These are phyloP conservation scores for Leccinum boreale DNA, from an alignment of 768 basidiomycete species.

Conservation along the genomic window DNA sequence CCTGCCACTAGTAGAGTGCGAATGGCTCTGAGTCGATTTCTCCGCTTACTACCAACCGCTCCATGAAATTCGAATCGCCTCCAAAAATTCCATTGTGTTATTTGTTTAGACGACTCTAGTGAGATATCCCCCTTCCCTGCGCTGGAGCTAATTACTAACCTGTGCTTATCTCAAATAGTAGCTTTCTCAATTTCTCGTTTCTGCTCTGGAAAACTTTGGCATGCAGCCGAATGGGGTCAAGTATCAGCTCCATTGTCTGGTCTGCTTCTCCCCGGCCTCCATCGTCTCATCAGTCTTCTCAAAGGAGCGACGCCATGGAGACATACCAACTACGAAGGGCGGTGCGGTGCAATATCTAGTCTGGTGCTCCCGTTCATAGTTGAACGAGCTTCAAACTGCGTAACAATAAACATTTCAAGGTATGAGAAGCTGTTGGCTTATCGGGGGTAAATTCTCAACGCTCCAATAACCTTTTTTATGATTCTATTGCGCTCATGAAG, in stretches of 20 bases:
- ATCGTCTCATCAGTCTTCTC: neutral
- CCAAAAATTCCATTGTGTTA: neutral
- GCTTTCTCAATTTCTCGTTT: neutral
- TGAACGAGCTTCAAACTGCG: neutral
- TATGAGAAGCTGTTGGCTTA: neutral
- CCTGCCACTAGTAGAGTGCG: no score
- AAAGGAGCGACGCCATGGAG: neutral
- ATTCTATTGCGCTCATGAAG: neutral
- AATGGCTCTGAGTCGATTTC: neutral
- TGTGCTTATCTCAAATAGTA: neutral
- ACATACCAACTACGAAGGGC: neutral
- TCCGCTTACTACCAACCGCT: neutral
- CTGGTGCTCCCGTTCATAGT: neutral
- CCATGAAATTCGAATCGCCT: neutral
- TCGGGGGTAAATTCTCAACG: neutral
- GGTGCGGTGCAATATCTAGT: neutral
- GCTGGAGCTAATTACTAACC: neutral
- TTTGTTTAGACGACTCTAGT: neutral
- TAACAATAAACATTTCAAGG: no score
- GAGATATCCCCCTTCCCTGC: no score
- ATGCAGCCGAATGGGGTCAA: neutral
- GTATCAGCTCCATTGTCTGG: neutral
- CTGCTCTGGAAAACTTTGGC: constrained; percentile 1
- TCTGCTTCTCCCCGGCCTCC: neutral
- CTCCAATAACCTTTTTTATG: neutral